Percentiles rank a stretch among this genome's conserved stretches.
phyloP scores from a whole-genome alignment of 2,329 filamentous ascomycete species.

The Diaporthe aspalathi region DNA sequence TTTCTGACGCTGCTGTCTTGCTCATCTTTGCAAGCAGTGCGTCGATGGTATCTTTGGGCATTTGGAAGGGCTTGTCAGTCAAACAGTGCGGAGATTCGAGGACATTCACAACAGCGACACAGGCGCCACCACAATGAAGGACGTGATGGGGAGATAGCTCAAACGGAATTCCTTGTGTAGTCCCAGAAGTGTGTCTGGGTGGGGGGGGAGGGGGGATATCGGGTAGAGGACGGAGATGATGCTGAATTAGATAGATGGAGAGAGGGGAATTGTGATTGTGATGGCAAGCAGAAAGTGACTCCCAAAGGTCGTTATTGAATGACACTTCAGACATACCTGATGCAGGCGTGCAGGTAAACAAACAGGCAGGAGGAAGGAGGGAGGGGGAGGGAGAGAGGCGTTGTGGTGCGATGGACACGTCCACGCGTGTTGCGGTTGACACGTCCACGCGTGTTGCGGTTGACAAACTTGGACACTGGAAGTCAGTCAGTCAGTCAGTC shows the following conservation, averaged over 20 bases:
- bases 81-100: not conserved
- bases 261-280: not conserved
- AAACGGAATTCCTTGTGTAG: too few relatives aligned
- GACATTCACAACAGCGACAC: not conserved
- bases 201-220: not conserved
- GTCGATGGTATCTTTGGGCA: slow-evolving; percentile 5
- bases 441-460: not conserved
- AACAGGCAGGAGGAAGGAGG: too few relatives aligned
- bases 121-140: too few relatives aligned
- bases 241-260: not conserved
- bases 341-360: too few relatives aligned
- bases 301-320: not conserved
- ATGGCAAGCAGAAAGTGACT: not conserved
- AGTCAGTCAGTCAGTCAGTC: too few relatives aligned
- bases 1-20: not conserved
- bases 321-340: not conserved
- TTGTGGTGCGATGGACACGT: not conserved
- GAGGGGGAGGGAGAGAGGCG: too few relatives aligned
- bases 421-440: not conserved
- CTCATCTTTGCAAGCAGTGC: slow-evolving; percentile 15
- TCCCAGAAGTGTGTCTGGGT: too few relatives aligned
- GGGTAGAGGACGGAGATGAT: too few relatives aligned
- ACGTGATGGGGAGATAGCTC: not conserved
- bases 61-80: not conserved
- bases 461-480: not conserved